A percentile compares a stretch with the other conserved stretches of the same genome.
Evolutionary conservation across 441 rosid genomes (phyloP).

Genomic region (Syzygium syzygioides): DNA sequence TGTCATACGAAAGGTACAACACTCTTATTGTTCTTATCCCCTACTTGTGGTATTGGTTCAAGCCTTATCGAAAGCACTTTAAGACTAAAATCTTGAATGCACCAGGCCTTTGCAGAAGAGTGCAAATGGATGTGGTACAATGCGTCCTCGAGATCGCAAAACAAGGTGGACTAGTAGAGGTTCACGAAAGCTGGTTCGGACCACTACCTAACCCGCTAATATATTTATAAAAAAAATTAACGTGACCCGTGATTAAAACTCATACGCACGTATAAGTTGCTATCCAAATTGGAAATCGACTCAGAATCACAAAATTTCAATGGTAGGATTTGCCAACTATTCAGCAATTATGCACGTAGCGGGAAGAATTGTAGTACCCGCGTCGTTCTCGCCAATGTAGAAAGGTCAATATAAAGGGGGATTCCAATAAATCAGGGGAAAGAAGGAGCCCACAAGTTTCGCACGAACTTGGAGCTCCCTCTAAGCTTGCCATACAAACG

Average conservation of each 20-base stretch:
- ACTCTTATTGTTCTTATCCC: no score
- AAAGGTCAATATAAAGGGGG: background rate
- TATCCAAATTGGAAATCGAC: background rate
- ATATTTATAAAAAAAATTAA: background rate
- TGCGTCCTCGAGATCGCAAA: rapidly evolving
- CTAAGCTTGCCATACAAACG: background rate
- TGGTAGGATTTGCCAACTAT: background rate
- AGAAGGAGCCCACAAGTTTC: background rate
- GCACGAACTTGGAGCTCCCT: background rate
- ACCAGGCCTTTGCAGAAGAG: rapidly evolving
- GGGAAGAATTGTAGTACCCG: background rate
- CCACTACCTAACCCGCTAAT: background rate
- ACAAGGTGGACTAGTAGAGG: background rate
- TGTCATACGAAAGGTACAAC: rapidly evolving
- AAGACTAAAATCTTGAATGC: background rate
- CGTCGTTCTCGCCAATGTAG: background rate
- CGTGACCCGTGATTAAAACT: background rate
- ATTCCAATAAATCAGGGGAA: background rate
- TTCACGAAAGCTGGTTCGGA: rapidly evolving
- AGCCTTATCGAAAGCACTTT: no score
- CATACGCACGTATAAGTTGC: background rate
- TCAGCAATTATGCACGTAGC: background rate
- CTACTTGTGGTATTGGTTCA: no score
- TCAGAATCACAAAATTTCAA: background rate
- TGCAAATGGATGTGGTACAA: rapidly evolving